Percentiles rank a stretch among this genome's conserved stretches.
These are phyloP conservation scores for Deakozyma indianensis DNA, from an alignment of 805 yeast species.

Conservation along the genomic window DNA sequence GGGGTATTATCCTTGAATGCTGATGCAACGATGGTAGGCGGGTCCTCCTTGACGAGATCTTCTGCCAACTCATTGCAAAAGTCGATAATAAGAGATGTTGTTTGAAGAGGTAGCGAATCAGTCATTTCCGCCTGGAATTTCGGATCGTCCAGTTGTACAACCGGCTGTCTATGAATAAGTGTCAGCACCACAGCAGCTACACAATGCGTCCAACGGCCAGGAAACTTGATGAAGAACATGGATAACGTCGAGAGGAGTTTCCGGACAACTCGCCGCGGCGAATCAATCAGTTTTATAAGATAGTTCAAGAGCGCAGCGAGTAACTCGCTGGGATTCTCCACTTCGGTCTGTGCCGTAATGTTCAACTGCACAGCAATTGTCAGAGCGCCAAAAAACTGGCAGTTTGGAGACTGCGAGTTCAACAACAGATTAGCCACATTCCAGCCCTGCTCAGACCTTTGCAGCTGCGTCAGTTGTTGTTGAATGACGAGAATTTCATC, in stretches of 20 bases:
- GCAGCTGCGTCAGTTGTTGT: conserved; percentile 39
- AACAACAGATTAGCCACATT: conserved; percentile 42
- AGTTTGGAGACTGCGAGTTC: conserved; percentile 16
- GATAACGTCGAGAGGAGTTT: conserved; percentile 46
- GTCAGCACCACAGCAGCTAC: conserved; percentile 9
- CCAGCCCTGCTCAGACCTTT: conserved; percentile 42
- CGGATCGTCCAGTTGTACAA: not conserved
- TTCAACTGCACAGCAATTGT: conserved; percentile 56
- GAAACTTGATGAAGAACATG: conserved; percentile 29
- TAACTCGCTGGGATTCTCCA: conserved; percentile 5
- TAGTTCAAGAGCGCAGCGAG: conserved; percentile 11
- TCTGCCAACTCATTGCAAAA: conserved; percentile 10
- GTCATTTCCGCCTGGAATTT: not conserved
- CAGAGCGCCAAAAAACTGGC: conserved; percentile 66
- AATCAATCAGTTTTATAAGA: conserved; percentile 7
- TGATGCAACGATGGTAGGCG: not conserved
- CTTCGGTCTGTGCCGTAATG: conserved; percentile 5
- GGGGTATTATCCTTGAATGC: not conserved
- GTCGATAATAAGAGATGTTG: conserved; percentile 8
- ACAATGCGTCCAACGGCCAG: conserved; percentile 26
- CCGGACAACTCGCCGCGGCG: conserved; percentile 30
- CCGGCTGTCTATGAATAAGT: conserved; percentile 3
- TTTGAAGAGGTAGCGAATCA: not conserved
- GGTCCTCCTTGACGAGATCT: not conserved
- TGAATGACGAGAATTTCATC: conserved; percentile 25